phyloP scores from a whole-genome alignment of 106 monocot species.

The Amphibolis antarctica region DNA sequence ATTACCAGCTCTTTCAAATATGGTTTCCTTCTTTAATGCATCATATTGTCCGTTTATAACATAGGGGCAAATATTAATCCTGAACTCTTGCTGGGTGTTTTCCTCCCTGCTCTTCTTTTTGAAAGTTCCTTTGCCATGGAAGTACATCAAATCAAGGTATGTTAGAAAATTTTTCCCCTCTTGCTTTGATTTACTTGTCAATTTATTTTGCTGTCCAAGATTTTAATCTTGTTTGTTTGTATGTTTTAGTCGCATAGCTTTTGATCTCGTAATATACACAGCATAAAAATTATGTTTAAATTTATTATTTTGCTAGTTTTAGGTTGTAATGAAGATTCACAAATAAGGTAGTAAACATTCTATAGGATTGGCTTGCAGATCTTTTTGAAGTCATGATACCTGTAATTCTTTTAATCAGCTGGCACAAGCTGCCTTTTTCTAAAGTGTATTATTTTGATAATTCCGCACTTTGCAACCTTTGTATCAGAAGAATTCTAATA shows the following conservation, averaged over 20 bases:
- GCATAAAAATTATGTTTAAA: background rate
- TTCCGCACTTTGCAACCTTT: no score
- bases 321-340: no score
- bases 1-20: background rate
- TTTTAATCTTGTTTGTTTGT: no score
- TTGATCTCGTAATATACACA: background rate
- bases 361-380: no score
- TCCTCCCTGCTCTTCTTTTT: slow-evolving; percentile 98
- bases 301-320: no score
- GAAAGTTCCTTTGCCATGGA: slow-evolving; percentile 99
- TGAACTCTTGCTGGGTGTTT: slow-evolving; percentile 71
- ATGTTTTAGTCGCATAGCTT: no score
- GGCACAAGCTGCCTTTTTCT: no score
- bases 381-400: no score
- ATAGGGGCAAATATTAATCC: slow-evolving; percentile 95
- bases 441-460: no score
- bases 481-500: no score
- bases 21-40: background rate
- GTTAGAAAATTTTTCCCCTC: background rate
- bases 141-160: slow-evolving; percentile 94
- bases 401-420: no score
- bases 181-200: background rate
- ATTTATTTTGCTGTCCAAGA: background rate
- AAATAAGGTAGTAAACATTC: no score
- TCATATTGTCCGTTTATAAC: slow-evolving; percentile 2